phyloP scores from a whole-genome alignment of 352 stramenopile species.

The Pythium brachiatum region DNA sequence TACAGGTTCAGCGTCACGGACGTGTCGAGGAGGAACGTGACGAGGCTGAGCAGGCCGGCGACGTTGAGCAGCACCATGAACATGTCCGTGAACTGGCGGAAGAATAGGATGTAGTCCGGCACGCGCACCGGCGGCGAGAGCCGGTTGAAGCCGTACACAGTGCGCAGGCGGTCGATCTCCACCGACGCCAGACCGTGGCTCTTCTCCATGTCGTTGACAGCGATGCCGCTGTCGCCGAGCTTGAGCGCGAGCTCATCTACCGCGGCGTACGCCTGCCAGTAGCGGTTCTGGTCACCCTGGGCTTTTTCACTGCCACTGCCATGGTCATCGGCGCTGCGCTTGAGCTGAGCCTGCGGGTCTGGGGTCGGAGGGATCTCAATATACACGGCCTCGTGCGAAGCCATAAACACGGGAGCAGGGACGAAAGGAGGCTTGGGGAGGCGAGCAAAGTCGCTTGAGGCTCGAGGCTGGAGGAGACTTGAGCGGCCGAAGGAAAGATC shows the following conservation, averaged over 20 bases:
- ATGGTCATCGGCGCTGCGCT: neutral
- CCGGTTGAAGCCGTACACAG: constrained; percentile 32
- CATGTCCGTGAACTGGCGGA: constrained; percentile 46
- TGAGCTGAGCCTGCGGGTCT: neutral
- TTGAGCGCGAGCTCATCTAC: constrained; percentile 28
- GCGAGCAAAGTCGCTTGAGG: neutral
- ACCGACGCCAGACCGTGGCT: constrained; percentile 25
- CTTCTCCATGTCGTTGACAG: constrained; percentile 28
- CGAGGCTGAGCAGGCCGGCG: constrained; percentile 33
- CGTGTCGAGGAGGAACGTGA: constrained; percentile 40
- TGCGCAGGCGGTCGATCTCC: constrained; percentile 18
- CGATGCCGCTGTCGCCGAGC: constrained; percentile 28
- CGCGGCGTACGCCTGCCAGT: constrained; percentile 39
- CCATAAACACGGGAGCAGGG: neutral
- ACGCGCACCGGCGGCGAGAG: constrained; percentile 33
- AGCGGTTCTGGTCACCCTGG: constrained; percentile 16
- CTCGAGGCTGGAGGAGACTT: neutral
- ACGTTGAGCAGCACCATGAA: constrained; percentile 42
- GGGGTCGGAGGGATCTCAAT: neutral
- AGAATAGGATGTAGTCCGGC: constrained; percentile 38
- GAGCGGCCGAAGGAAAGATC: neutral
- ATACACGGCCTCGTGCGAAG: neutral
- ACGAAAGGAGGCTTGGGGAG: neutral
- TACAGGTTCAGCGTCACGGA: constrained; percentile 41
- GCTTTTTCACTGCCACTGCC: neutral